These are phyloP conservation scores for Annulohypoxylon maeteangense DNA, from an alignment of 495 filamentous ascomycete species.

Conservation along the genomic window DNA sequence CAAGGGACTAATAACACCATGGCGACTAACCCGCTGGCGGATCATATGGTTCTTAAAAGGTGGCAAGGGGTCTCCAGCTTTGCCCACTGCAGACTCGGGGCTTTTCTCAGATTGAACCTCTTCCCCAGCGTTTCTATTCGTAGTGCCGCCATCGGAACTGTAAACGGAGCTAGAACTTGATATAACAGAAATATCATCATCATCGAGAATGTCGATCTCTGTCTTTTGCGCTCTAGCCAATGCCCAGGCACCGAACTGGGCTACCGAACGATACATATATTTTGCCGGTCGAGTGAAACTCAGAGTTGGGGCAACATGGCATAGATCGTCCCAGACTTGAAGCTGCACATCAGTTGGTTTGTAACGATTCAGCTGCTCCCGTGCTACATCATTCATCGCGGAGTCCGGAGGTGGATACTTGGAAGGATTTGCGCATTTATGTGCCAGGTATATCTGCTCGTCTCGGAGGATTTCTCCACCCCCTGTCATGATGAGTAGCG, in stretches of 20 bases:
- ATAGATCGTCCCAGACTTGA: conserved; percentile 96
- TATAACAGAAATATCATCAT: conserved; percentile 80
- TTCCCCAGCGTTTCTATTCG: conserved; percentile 33
- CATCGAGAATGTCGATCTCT: conserved; percentile 81
- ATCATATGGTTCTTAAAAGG: conserved; percentile 87
- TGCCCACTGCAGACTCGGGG: conserved; percentile 67
- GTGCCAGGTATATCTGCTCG: conserved; percentile 93
- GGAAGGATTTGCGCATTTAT: conserved; percentile 87
- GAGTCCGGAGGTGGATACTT: conserved; percentile 75
- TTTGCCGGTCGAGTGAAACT: conserved; percentile 95
- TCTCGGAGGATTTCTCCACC: conserved; percentile 90
- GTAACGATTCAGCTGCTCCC: conserved; percentile 71
- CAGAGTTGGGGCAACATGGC: conserved; percentile 89
- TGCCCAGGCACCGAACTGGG: conserved; percentile 92
- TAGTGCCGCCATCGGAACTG: conserved; percentile 59
- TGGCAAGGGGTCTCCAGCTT: conserved; percentile 83
- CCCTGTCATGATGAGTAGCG: conserved; percentile 84
- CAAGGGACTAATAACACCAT: conserved; percentile 76
- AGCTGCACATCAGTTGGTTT: conserved; percentile 89
- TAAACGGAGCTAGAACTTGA: conserved; percentile 67
- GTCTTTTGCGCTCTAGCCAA: conserved; percentile 82
- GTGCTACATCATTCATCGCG: conserved; percentile 69
- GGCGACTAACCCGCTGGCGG: conserved; percentile 81
- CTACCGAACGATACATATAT: conserved; percentile 89
- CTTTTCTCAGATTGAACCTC: conserved; percentile 10